Conservation (phyloP, 2,329 filamentous ascomycete genomes). For the Didymella arachidicola region DNA sequence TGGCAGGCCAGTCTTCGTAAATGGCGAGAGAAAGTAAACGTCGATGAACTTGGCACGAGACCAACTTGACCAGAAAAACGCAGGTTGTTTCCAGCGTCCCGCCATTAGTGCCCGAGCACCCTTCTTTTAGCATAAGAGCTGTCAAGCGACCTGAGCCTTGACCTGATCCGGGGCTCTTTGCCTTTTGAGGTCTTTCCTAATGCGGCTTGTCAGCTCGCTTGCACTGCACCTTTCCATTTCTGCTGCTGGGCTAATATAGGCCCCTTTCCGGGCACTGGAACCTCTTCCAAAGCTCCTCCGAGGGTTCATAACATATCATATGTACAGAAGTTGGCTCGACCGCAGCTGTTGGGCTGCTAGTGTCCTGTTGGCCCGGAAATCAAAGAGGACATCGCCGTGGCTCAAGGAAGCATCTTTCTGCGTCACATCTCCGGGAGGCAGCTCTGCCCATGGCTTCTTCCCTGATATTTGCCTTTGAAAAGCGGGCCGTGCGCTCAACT, state of each 20-base stretch:
- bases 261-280: not conserved
- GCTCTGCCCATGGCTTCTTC: not conserved
- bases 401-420: not conserved
- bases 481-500: not conserved
- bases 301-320: not conserved
- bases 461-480: not conserved
- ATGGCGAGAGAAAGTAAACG: not conserved
- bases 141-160: not conserved
- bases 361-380: not conserved
- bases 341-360: not conserved
- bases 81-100: not conserved
- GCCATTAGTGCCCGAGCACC: not conserved
- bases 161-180: not conserved
- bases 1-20: not conserved
- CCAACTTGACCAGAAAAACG: not conserved
- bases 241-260: not conserved
- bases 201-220: not conserved
- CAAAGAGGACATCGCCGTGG: not conserved
- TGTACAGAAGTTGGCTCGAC: not conserved
- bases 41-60: not conserved
- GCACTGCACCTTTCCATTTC: not conserved
- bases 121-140: not conserved
- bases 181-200: not conserved
- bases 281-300: not conserved
- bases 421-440: not conserved